Conservation (phyloP, 108 stramenopile species). For the Cylindrotheca closterium region DNA sequence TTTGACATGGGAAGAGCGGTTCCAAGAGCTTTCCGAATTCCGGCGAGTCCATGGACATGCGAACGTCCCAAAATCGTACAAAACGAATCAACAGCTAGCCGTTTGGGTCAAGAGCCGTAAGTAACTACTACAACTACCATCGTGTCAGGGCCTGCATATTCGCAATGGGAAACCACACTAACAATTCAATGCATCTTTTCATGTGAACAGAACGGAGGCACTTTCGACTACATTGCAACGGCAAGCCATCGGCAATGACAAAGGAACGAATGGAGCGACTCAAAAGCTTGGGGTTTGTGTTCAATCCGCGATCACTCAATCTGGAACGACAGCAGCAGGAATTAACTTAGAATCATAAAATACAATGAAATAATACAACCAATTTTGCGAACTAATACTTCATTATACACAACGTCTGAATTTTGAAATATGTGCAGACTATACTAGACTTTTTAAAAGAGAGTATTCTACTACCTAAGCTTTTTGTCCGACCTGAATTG, state of each 20-base stretch:
- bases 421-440: too few species aligned
- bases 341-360: too few species aligned
- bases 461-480: too few species aligned
- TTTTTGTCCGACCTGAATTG: too few species aligned
- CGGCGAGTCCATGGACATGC: conserved; percentile 51
- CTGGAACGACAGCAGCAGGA: too few species aligned
- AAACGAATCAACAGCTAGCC: conserved; percentile 34
- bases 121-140: too few species aligned
- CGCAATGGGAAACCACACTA: not conserved
- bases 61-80: conserved; percentile 50
- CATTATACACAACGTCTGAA: too few species aligned
- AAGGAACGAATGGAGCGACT: conserved; percentile 46
- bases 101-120: conserved; percentile 36
- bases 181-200: not conserved
- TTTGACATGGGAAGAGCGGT: conserved; percentile 55
- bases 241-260: conserved; percentile 41
- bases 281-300: conserved; percentile 50
- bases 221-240: not conserved
- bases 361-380: too few species aligned
- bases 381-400: too few species aligned
- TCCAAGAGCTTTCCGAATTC: conserved; percentile 45
- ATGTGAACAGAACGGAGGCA: not conserved
- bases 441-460: too few species aligned
- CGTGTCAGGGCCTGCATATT: not conserved
- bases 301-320: conserved; percentile 60